Conservation (phyloP, 306 rosid genomes). For the Mimosa bimucronata region DNA sequence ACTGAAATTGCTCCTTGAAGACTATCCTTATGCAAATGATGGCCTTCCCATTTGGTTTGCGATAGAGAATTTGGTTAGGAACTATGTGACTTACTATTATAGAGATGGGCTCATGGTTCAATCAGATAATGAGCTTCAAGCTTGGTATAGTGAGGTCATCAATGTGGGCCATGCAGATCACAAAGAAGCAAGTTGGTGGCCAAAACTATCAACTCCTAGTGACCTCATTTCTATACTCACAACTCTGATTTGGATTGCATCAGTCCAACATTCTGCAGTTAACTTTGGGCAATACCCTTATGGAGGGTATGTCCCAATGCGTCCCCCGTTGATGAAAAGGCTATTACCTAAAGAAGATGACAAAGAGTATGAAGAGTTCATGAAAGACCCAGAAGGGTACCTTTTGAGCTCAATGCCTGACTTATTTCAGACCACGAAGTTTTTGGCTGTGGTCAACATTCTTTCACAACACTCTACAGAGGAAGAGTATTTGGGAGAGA, state of each 20-base stretch:
- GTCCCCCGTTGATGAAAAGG: background rate
- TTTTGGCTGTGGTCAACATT: background rate
- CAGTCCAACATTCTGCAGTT: too few species aligned
- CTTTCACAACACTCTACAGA: too few species aligned
- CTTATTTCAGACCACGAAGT: background rate
- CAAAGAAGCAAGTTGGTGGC: constrained; percentile 78
- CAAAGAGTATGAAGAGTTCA: background rate
- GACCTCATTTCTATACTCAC: too few species aligned
- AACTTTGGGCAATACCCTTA: too few species aligned
- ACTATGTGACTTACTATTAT: constrained; percentile 71
- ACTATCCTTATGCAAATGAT: too few species aligned
- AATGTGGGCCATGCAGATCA: constrained; percentile 73
- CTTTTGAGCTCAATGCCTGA: background rate
- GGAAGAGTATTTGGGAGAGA: too few species aligned
- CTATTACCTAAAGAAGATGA: background rate
- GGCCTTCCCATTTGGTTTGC: too few species aligned
- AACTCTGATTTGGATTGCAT: too few species aligned
- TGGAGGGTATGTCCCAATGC: too few species aligned
- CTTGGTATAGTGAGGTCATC: constrained; percentile 69
- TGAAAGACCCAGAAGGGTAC: background rate
- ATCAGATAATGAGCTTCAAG: constrained; percentile 59
- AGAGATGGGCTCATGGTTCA: constrained; percentile 37
- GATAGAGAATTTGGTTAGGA: constrained; percentile 61
- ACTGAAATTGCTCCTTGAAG: constrained; percentile 63
- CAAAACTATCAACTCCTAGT: too few species aligned